Base-by-base conservation (phyloP, 2,329 filamentous ascomycete species). In the Onygenales sp. region DNA sequence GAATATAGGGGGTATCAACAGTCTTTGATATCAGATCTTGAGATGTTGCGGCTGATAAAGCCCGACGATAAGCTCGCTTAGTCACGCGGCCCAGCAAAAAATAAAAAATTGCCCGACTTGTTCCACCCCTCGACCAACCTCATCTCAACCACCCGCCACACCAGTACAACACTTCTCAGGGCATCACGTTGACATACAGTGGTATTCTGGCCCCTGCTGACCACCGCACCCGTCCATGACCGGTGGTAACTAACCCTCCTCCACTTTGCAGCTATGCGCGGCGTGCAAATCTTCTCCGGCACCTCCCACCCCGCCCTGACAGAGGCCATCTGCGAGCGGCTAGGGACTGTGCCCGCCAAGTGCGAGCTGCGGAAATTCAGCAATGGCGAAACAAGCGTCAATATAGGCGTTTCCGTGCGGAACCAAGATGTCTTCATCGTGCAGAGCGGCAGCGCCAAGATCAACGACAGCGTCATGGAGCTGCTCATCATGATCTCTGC, bases 401-500 rank as follows among this genome's bases (percentile, higher is more conserved):
- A 83, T 64, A 84, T 86, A 63, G 79, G 81, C 39, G 71, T 70
- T 49, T 86, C 83, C 31, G 90, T 98, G 60, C 87, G 93, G 62
- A 94, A 98, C 69, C 94, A 97, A 72, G 92, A 98, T 80, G 92
- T 98, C 64, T 98, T 97, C 71, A 92, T 98, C 68, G 87, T 98
- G 56, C 93, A 98, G 77, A 97, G 92, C 58, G 93, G 93, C 59
- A 96, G 93, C 74, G 80, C 84, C 67, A 89, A 87, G 74, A 95
- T 96, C 79, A 98, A 98, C 71, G 93, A 98, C 74, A 94, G 89
- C 65, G 90, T 98, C 67, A 96, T 98, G 90, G 93, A 98, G 78
- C 81, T 98, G 67, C 81, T 98, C 67, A 97, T 98, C 72, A 95
- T 98, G 88, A 96, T 97, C 64, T 93, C 88, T 60, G 93, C 93